phyloP scores from a whole-genome alignment of 106 monocot genomes.

The Dendrobium huoshanense region DNA sequence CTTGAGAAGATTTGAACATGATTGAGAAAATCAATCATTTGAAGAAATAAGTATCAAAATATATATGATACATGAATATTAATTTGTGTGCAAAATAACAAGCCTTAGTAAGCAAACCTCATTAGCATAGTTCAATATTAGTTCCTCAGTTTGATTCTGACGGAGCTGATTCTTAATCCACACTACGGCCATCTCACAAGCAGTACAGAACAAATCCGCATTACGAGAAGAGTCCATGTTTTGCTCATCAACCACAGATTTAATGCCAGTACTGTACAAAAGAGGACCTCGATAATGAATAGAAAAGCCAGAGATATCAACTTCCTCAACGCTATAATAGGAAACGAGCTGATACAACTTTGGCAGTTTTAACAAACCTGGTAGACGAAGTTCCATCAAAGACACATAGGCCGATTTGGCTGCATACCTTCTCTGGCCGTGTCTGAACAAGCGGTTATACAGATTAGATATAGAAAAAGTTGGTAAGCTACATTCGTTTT shows the following conservation, averaged over 20 bases:
- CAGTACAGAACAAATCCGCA: conserved; percentile 49
- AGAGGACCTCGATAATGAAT: not conserved
- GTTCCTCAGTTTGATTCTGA: conserved; percentile 46
- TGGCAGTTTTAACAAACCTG: conserved; percentile 24
- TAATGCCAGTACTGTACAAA: conserved; percentile 43
- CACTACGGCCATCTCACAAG: conserved; percentile 73
- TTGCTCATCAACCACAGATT: conserved; percentile 46
- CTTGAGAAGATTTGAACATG: conserved; percentile 16
- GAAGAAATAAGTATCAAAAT: not conserved
- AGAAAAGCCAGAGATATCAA: not conserved
- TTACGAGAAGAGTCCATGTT: conserved; percentile 13
- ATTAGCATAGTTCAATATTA: conserved; percentile 51
- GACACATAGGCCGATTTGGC: conserved; percentile 53
- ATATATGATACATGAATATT: not conserved
- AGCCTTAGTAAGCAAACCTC: conserved; percentile 27
- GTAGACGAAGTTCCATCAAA: conserved; percentile 43
- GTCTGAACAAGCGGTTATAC: conserved; percentile 23
- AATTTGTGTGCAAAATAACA: not conserved
- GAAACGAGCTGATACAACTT: not conserved
- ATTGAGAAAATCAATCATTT: not conserved
- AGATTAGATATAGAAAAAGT: not conserved
- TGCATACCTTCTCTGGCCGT: conserved; percentile 59
- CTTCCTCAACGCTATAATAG: not conserved
- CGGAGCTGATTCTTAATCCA: conserved; percentile 65
- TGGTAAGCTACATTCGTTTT: not conserved